phyloP scores from a whole-genome alignment of 768 basidiomycete genomes.

The Infundibulicybe gibba region DNA sequence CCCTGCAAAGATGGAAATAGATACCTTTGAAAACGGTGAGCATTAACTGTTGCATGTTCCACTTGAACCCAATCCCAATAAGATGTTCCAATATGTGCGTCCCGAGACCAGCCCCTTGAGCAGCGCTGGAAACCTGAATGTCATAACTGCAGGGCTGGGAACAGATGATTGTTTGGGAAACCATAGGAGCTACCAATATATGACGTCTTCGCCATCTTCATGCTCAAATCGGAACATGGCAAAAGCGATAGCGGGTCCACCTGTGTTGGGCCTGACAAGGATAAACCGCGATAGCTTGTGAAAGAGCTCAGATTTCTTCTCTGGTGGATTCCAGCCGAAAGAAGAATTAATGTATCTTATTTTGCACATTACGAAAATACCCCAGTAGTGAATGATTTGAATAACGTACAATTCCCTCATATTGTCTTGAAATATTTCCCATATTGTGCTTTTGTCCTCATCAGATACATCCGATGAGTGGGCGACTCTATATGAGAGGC shows the following conservation, averaged over 20 bases:
- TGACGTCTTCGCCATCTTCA: slow-evolving; percentile 53
- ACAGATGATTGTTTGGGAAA: neutral
- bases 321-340: slow-evolving; percentile 60
- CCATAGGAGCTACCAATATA: slow-evolving; percentile 60
- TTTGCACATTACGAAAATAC: neutral
- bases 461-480: slow-evolving; percentile 28
- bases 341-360: slow-evolving; percentile 52
- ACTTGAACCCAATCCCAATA: slow-evolving; percentile 43
- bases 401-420: slow-evolving; percentile 46
- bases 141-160: slow-evolving; percentile 56
- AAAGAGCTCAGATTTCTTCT: slow-evolving; percentile 62
- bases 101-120: slow-evolving; percentile 57
- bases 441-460: slow-evolving; percentile 40
- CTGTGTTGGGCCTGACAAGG: slow-evolving; percentile 26
- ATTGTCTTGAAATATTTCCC: slow-evolving; percentile 51
- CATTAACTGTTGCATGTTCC: slow-evolving; percentile 65
- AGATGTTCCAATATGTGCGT: slow-evolving; percentile 47
- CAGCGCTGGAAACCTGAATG: slow-evolving; percentile 50
- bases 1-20: neutral
- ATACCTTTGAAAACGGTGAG: slow-evolving; percentile 75
- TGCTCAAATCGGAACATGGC: slow-evolving; percentile 72
- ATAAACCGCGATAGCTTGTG: slow-evolving; percentile 57
- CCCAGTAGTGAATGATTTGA: neutral
- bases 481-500: slow-evolving; percentile 11
- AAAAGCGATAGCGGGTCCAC: slow-evolving; percentile 30